Evolutionary conservation across 179 eudicot species (phyloP).

Genomic region (Spergularia azorica): DNA sequence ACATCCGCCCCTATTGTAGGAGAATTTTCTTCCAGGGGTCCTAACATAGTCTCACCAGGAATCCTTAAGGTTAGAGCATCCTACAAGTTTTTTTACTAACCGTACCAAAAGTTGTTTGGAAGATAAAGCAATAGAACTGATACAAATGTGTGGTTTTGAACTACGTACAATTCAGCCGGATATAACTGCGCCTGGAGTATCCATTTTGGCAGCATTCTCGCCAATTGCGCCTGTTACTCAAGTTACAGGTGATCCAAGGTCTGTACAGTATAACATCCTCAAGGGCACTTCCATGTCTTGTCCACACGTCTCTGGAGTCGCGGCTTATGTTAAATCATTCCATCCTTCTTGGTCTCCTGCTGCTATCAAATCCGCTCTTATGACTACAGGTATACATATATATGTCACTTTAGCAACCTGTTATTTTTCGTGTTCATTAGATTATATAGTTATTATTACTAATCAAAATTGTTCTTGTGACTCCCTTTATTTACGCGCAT

Average conservation of each 20-base stretch:
- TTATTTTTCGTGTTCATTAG: too few relatives aligned
- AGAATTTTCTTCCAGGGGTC: conserved; percentile 28
- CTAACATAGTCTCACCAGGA: conserved; percentile 10
- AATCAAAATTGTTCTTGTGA: neutral
- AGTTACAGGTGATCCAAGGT: neutral
- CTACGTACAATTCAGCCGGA: conserved; percentile 14
- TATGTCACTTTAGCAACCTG: too few relatives aligned
- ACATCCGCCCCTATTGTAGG: neutral
- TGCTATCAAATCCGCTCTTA: conserved; percentile 16
- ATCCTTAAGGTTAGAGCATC: conserved; percentile 14
- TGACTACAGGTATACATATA: neutral
- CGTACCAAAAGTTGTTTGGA: too few relatives aligned
- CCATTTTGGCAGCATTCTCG: conserved; percentile 17
- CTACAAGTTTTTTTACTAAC: neutral
- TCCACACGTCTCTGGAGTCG: conserved; percentile 10
- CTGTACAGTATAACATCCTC: neutral
- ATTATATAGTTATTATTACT: too few relatives aligned
- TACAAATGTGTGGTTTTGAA: neutral
- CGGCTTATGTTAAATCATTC: conserved; percentile 15
- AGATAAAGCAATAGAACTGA: neutral
- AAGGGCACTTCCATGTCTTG: conserved; percentile 17
- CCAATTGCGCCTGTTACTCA: neutral
- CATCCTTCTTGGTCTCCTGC: conserved; percentile 18
- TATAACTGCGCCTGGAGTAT: conserved; percentile 8
- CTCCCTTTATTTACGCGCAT: neutral